Evolutionary conservation across 2,329 filamentous ascomycete genomes (phyloP), one percentile per base, ranked within the genome.

Genomic region (Colletotrichum lupini): DNA sequence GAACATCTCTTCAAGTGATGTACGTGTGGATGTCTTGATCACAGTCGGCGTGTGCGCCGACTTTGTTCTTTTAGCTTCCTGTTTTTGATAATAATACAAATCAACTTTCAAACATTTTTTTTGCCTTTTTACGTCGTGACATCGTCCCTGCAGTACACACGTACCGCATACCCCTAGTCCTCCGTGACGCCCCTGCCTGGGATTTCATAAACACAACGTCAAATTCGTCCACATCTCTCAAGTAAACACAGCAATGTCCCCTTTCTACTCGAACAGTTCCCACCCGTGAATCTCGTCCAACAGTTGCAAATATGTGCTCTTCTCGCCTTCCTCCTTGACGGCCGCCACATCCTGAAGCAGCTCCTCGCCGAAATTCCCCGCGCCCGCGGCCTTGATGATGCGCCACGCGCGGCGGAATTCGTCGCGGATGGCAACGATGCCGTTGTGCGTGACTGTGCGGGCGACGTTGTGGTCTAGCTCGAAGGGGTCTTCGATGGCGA

Each of bases 401-500:
- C 89, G 86, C 90, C 93, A 94, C 3, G 94, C 94, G 24, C 95
- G 89, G 22, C 94, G 89, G 78, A 97, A 97, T 82, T 98, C 95
- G 77, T 97, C 93, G 53, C 94, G 88, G 73, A 97, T 97, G 0
- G 92, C 89, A 1, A 94, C 92, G 75, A 97, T 94, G 2, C 95
- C 94, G 73, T 92, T 90, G 78, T 96, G 93, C 7, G 93, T 95
- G 1, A 98, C 95, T 0, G 95, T 97, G 62, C 94, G 88, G 3
- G 94, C 95, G 42, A 98, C 93, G 77, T 98, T 98, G 82, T 98
- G 95, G 53, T 95, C 92, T 2, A 92, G 83, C 83, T 98, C 95
- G 78, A 98, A 98, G 0, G 95, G 95, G 80, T 98, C 95, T 80
- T 98, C 95, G 73, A 98, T 95, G 37, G 94, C 94, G 76, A 98